phyloP scores from a whole-genome alignment of 768 basidiomycete genomes.

The Boletus huronensis region DNA sequence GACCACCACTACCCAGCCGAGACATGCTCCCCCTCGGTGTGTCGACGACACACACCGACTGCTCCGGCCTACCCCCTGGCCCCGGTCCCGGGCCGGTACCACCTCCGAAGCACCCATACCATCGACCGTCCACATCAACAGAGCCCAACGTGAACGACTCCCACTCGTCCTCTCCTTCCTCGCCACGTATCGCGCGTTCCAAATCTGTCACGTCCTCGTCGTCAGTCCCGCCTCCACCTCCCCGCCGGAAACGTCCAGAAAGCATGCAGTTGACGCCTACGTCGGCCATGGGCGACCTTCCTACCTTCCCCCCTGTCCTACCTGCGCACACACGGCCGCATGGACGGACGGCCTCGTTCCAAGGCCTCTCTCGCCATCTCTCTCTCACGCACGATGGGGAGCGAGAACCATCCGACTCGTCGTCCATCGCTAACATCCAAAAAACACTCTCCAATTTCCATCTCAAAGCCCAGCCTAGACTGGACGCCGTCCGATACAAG shows the following conservation, averaged over 20 bases:
- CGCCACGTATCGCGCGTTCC: constrained; percentile 46
- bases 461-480: constrained; percentile 44
- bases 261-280: constrained; percentile 50
- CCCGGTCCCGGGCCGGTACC: constrained; percentile 31
- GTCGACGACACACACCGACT: constrained; percentile 5
- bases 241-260: constrained; percentile 55
- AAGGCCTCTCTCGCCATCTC: constrained; percentile 37
- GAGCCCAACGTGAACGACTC: constrained; percentile 26
- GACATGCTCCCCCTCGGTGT: constrained; percentile 8
- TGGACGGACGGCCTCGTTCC: constrained; percentile 18
- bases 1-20: constrained; percentile 23
- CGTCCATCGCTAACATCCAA: constrained; percentile 41
- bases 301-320: constrained; percentile 3
- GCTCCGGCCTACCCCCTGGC: background rate
- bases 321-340: constrained; percentile 14
- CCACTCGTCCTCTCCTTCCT: constrained; percentile 25
- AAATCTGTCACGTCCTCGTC: constrained; percentile 48
- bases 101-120: constrained; percentile 57
- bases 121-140: constrained; percentile 33
- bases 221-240: constrained; percentile 41
- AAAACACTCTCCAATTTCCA: constrained; percentile 40
- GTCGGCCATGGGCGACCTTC: constrained; percentile 14
- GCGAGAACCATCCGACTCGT: constrained; percentile 21
- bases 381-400: constrained; percentile 33
- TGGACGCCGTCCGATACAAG: constrained; percentile 66